Base-by-base conservation (phyloP, 257 asterid species). In the Penstemon eatonii region DNA sequence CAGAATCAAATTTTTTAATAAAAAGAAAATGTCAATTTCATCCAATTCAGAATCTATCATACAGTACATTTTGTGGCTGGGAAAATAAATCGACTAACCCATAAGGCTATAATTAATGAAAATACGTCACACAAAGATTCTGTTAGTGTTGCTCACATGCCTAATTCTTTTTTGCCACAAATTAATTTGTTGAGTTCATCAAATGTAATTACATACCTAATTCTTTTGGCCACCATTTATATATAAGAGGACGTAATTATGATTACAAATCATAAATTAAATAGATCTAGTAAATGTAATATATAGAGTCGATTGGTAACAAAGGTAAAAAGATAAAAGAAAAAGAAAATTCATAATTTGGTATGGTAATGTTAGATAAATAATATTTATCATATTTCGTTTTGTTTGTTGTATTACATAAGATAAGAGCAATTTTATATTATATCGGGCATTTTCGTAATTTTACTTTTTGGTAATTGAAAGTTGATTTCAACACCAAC, bases 71-170 rank as follows among this genome's bases (percentile, higher is more conserved):
- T 10, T 33, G 46, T 64, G 52, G 73, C 73, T 40, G 45, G 76
- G 70, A 69, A 7, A 18, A 67, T 15, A 67, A 67, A 66, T 71
- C 81, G 47, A 71, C 53, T n/a, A 5, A 57, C 47, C 18, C n/a
- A 56, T 37, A 64, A 60, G 15, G 19, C 41, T 18, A 19, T 68
- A 54, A 36, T 8, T 60, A 10, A 25, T 25, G 33, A 7, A 60
- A 55, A 33, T 18, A 15, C 70, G 58, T 54, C 65, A 74, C 25
- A 5, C 56, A 39, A 63, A 47, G 44, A 68, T 62, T 62, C 71
- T 62, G 33, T 18, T 4, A 42, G 3, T 45, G 25, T 63, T 67
- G 72, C 56, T 44, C 43, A 55, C 43, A 7, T 13, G 18, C 45
- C 65, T 33, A 67, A 56, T 50, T 37, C 46, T 56, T 43, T 66